phyloP scores from a whole-genome alignment of 139 green algal genomes.

The Tetradesmus obliquus region DNA sequence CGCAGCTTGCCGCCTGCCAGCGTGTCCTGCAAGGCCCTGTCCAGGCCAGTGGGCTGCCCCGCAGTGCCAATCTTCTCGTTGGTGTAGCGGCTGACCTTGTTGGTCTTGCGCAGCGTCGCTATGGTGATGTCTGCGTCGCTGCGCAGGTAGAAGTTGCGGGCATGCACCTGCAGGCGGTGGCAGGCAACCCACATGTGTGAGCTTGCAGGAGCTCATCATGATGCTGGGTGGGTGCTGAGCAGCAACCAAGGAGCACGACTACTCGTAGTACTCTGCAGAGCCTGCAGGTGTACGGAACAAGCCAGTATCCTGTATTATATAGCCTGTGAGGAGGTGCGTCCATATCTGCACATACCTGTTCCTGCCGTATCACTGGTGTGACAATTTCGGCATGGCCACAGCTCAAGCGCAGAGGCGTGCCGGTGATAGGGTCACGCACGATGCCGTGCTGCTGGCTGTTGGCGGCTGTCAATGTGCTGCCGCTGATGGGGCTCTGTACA shows the following conservation, averaged over 20 bases:
- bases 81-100: neutral
- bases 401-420: neutral
- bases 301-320: neutral
- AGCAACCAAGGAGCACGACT: too few species aligned
- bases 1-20: neutral
- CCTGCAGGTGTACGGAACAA: neutral
- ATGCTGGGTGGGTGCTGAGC: neutral
- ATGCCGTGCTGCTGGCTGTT: neutral
- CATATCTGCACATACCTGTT: neutral
- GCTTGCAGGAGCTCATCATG: neutral
- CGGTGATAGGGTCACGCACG: constrained; percentile 38
- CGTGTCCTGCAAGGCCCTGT: neutral
- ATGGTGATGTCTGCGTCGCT: constrained; percentile 22
- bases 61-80: constrained; percentile 43
- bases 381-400: constrained; percentile 26
- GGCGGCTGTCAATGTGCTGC: constrained; percentile 10
- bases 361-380: constrained; percentile 12
- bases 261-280: too few species aligned
- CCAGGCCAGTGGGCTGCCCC: neutral
- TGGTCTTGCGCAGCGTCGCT: constrained; percentile 10
- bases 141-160: constrained; percentile 23
- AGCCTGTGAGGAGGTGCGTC: neutral
- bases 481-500: constrained; percentile 36
- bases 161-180: constrained; percentile 7
- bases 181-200: neutral